A percentile compares a stretch with the other conserved stretches of the same genome.
These are phyloP conservation scores for Fusarium annulatum DNA, from an alignment of 2,329 filamentous ascomycete species.

Conservation along the genomic window DNA sequence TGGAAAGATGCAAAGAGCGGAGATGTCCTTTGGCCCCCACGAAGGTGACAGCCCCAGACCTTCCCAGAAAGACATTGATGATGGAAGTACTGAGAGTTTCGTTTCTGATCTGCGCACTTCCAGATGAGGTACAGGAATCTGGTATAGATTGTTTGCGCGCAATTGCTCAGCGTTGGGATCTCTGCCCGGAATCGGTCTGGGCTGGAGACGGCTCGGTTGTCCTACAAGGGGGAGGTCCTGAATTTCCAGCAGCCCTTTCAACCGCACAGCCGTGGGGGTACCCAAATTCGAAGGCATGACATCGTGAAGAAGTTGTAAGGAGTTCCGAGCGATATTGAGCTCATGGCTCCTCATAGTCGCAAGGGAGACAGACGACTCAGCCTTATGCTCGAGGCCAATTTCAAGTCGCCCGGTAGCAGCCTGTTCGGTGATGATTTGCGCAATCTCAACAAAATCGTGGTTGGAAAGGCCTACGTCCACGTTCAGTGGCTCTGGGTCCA, in stretches of 20 bases:
- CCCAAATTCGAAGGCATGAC: conserved; percentile 59
- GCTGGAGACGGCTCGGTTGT: conserved; percentile 63
- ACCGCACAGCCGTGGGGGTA: conserved; percentile 50
- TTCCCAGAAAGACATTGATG: conserved; percentile 84
- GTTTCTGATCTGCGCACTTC: conserved; percentile 77
- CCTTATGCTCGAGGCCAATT: conserved; percentile 43
- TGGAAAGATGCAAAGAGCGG: conserved; percentile 77
- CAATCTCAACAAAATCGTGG: conserved; percentile 72
- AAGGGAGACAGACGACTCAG: conserved; percentile 35
- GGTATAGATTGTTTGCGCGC: conserved; percentile 66
- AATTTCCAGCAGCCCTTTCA: conserved; percentile 65
- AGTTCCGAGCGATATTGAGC: conserved; percentile 59
- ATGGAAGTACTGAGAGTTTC: conserved; percentile 77
- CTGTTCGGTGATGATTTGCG: conserved; percentile 79
- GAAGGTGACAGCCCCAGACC: conserved; percentile 79
- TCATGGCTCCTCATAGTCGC: conserved; percentile 54
- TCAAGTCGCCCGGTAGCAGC: conserved; percentile 65
- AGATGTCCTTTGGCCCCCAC: conserved; percentile 76
- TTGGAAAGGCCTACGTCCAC: conserved; percentile 61
- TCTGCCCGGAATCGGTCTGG: conserved; percentile 57
- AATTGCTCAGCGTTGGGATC: conserved; percentile 58
- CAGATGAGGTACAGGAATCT: conserved; percentile 75
- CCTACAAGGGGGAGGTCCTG: conserved; percentile 66
- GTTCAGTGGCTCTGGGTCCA: conserved; percentile 66
- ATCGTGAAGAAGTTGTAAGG: conserved; percentile 60